Evolutionary conservation across 1,139 yeast species (phyloP), one percentile per base, ranked within the genome.

Genomic region (Protomyces inouyei): DNA sequence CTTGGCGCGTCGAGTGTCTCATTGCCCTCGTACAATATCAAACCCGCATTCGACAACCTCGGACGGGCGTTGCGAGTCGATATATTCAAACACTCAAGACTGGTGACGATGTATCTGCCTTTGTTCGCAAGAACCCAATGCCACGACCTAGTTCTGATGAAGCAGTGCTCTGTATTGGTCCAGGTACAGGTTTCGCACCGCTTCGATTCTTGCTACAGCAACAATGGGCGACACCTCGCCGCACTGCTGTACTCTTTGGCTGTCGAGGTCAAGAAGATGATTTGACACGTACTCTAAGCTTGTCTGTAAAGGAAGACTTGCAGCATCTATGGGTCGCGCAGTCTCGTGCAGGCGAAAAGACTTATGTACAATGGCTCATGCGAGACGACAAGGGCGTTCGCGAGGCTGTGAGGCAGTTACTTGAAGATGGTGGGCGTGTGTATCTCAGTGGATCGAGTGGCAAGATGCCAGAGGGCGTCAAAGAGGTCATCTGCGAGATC

Each of bases 121-220:
- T 10, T 14, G 43, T 59, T 18, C 52, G 54, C 16, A 40, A 40
- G 8, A 66, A 70, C 12, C 67, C 75, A 36, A 67, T 71, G 40
- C 65, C 59, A 52, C 52, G 64, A 18, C 71, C 70, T 16, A 52
- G 65, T 1, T 10, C 51, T 10, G 46, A 40, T 4, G 57, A 28
- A 8, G 72, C 73, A 8, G 57, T 70, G 4, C 51, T 71, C n/a
- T 83, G 92, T 85, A 82, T 93, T 73, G 98, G 98, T 46, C 98
- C 98, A 55, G 98, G 98, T 69, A 93, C 98, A 6, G 98, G 98
- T 74, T 93, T 93, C 65, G 98, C 98, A 10, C 98, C 98, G 67
- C 87, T 93, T 79, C 86, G 98, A 77, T 97, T 96, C 1, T 91
- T 93, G 70, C 77, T 93, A 52, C 97, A 91, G 18, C 57, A 65